Conservation (phyloP, 2,329 filamentous ascomycete genomes). For the Aspergillus sp. region DNA sequence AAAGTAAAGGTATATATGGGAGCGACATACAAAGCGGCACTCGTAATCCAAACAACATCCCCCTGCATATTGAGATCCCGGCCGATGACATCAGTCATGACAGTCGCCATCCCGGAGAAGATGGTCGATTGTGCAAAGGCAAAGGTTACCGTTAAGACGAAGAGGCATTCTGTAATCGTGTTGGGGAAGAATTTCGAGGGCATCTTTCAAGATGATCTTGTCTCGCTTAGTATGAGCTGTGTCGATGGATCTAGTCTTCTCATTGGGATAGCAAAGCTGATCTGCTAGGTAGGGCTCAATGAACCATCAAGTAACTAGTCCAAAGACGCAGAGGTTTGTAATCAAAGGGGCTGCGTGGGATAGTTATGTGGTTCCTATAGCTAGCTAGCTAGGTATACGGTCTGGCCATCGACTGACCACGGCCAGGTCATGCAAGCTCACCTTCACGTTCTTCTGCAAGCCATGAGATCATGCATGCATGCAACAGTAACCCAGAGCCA, state of each 20-base stretch:
- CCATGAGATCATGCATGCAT: background rate
- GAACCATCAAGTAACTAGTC: no score
- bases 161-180: conserved; percentile 66
- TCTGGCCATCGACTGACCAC: no score
- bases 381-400: no score
- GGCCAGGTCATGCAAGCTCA: no score
- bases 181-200: conserved; percentile 55
- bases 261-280: no score
- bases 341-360: no score
- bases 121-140: conserved; percentile 68
- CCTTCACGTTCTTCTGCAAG: background rate
- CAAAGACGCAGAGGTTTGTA: no score
- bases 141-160: conserved; percentile 69
- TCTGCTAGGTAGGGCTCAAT: no score
- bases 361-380: no score
- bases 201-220: background rate
- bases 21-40: conserved; percentile 52
- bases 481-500: background rate
- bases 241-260: no score
- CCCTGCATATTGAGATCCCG: conserved; percentile 68
- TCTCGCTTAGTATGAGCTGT: no score
- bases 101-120: conserved; percentile 62
- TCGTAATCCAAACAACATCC: conserved; percentile 69
- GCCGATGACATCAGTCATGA: conserved; percentile 66
- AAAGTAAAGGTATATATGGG: no score